Base-by-base conservation (phyloP, 345 rosid genomes). In the Crucihimalaya himalaica region DNA sequence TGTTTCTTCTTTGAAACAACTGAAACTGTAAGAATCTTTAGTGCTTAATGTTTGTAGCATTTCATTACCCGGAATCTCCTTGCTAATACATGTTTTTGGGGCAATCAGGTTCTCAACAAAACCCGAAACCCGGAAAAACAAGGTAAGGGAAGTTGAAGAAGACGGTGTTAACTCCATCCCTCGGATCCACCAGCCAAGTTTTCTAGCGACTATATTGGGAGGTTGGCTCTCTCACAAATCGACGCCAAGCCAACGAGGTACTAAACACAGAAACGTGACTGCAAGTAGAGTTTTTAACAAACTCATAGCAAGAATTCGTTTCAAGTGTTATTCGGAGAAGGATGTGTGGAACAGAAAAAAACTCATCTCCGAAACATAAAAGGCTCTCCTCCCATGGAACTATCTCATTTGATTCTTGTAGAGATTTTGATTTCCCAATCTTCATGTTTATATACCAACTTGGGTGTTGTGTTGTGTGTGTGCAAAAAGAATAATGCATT, bases 211-310 rank as follows among this genome's bases (percentile, higher is more conserved):
- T 7, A 56, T 80, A 14, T 68, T 80, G 28, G 79, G 72, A 67
- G 76, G 81, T 35, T 84, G 80, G 83, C 81, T 74, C 63, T 73
- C 81, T 8, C 79, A 73, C 68, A 80, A 86, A 39, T 80, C 80
- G 63, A 62, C 83, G 43, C 71, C 74, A 34, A 66, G 64, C 9
- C 32, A 2, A 12, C 79, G 75, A 71, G 72, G 70, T 53, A 64
- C 56, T 25, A 75, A 55, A 50, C 42, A 66, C 7, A 58, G 60
- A 50, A 71, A 48, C 42, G 75, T 34, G 23, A 18, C 52, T 51
- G 59, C 70, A 39, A 48, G 63, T 1, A 72, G 70, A 46, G 68
- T 77, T 60, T 69, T 86, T 54, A 82, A 77, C 72, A 83, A 84
- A 68, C 72, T 88, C 37, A 55, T 88, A 14, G 70, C 70, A 53